Conservation (phyloP, 2,329 filamentous ascomycete species). For the Hypomyces perniciosus region DNA sequence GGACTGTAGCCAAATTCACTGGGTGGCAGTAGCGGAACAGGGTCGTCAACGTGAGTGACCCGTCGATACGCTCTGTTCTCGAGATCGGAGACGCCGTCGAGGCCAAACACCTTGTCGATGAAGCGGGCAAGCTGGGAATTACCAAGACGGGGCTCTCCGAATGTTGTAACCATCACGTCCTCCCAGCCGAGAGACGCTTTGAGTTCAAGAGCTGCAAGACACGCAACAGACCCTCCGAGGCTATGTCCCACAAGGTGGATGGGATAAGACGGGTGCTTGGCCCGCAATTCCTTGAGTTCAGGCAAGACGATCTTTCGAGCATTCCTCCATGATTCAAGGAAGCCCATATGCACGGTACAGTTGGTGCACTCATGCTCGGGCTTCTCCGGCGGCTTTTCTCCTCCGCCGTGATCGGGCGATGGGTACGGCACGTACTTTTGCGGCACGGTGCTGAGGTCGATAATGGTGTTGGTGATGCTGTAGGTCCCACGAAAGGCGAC, state of each 20-base stretch:
- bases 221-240: slow-evolving; percentile 85
- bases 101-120: slow-evolving; percentile 46
- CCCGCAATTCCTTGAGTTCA: slow-evolving; percentile 53
- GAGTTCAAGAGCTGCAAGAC: slow-evolving; percentile 79
- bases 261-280: slow-evolving; percentile 62
- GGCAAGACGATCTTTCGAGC: slow-evolving; percentile 66
- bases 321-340: slow-evolving; percentile 76
- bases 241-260: slow-evolving; percentile 84
- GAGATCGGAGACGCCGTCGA: slow-evolving; percentile 27
- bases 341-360: slow-evolving; percentile 90
- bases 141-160: slow-evolving; percentile 74
- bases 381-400: slow-evolving; percentile 24
- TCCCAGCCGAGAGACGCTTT: slow-evolving; percentile 65
- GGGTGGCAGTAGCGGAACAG: slow-evolving; percentile 80
- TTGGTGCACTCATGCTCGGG: slow-evolving; percentile 62
- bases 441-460: slow-evolving; percentile 82
- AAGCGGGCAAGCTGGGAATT: slow-evolving; percentile 51
- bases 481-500: slow-evolving; percentile 93
- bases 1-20: slow-evolving; percentile 81
- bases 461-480: slow-evolving; percentile 83
- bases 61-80: slow-evolving; percentile 56
- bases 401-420: slow-evolving; percentile 40
- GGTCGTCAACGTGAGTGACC: slow-evolving; percentile 81
- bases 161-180: slow-evolving; percentile 75
- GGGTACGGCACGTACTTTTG: slow-evolving; percentile 90